phyloP scores from a whole-genome alignment of 306 rosid species.

The Ochetophila trinervis region DNA sequence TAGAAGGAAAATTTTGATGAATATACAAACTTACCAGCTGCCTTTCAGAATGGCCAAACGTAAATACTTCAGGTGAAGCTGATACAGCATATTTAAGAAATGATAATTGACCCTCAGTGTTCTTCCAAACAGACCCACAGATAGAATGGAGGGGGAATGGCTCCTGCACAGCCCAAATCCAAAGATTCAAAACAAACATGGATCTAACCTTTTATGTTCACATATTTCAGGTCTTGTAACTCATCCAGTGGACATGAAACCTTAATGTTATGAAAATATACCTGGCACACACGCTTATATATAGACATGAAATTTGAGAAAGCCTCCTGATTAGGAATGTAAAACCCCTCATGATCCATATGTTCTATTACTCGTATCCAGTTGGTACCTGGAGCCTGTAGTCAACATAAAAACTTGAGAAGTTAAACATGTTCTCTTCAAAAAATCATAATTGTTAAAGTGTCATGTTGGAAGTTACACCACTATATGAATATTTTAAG shows the following conservation, averaged over 20 bases:
- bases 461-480: slow-evolving; percentile 13
- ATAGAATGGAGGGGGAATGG: slow-evolving; percentile 93
- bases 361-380: slow-evolving; percentile 80
- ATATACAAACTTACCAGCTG: slow-evolving; percentile 62
- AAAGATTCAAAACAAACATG: slow-evolving; percentile 12
- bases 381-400: slow-evolving; percentile 81
- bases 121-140: slow-evolving; percentile 95
- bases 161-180: slow-evolving; percentile 53
- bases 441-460: slow-evolving; percentile 1
- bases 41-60: slow-evolving; percentile 73
- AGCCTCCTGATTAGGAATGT: slow-evolving; percentile 85
- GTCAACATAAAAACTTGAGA: slow-evolving; percentile 25
- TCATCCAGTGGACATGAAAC: not conserved
- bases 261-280: slow-evolving; percentile 30
- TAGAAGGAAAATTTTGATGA: slow-evolving; percentile 15
- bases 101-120: slow-evolving; percentile 92
- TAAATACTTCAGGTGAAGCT: slow-evolving; percentile 78
- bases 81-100: slow-evolving; percentile 82
- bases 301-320: slow-evolving; percentile 84
- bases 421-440: slow-evolving; percentile 2
- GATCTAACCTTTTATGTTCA: slow-evolving; percentile 2
- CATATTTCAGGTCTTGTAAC: not conserved
- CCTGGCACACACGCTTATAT: slow-evolving; percentile 72
- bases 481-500: slow-evolving; percentile 8
- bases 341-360: slow-evolving; percentile 94